Conservation (phyloP, 805 yeast genomes). For the Kuraishia molischiana region DNA sequence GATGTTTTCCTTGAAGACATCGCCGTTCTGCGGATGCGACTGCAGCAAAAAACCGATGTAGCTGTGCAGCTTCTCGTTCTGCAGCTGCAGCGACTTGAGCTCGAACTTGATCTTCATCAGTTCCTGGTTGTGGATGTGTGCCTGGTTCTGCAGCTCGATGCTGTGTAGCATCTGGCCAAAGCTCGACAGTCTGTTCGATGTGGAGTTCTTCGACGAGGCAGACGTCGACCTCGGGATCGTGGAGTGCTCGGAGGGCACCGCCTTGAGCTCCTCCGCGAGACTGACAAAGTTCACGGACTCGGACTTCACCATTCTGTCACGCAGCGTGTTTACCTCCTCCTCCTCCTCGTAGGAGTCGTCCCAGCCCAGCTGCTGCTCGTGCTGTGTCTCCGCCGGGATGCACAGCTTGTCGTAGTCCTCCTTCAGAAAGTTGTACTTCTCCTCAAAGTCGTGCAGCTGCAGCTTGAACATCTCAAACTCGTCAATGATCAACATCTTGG, state of each 20-base stretch:
- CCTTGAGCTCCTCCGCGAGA: conserved; percentile 1
- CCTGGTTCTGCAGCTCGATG: conserved; percentile 4
- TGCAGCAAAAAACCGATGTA: conserved; percentile 50
- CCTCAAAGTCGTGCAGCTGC: conserved; percentile 19
- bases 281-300: too few relatives aligned
- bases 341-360: conserved; percentile 6
- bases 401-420: conserved; percentile 16
- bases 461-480: conserved; percentile 40
- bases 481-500: conserved; percentile 41
- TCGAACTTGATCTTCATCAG: conserved; percentile 42
- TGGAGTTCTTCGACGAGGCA: neutral
- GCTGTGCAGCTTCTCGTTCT: conserved; percentile 45
- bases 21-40: conserved; percentile 26
- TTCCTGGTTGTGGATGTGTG: conserved; percentile 27
- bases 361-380: conserved; percentile 1
- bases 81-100: conserved; percentile 40
- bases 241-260: neutral
- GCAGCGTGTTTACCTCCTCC: conserved; percentile 2
- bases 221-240: neutral
- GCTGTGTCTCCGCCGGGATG: neutral
- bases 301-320: neutral
- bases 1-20: conserved; percentile 9
- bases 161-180: neutral
- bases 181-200: neutral
- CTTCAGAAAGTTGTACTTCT: conserved; percentile 16